Conservation (phyloP, 805 yeast genomes). For the Starmerella bombicola region DNA sequence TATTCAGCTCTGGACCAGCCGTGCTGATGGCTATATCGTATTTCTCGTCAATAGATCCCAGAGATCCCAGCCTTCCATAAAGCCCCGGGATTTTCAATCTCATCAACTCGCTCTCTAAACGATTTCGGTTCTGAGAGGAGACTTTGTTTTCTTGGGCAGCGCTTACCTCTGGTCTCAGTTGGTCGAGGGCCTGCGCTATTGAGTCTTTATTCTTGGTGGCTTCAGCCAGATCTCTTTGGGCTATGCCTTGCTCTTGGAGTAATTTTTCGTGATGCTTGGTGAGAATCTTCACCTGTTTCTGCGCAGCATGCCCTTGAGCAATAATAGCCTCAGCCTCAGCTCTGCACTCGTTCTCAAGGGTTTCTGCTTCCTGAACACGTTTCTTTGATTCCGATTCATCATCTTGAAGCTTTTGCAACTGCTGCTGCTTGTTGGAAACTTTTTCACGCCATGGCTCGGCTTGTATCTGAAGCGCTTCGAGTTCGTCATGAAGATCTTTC, state of each 20-base stretch:
- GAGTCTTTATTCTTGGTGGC: slow-evolving; percentile 26
- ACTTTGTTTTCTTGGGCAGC: slow-evolving; percentile 47
- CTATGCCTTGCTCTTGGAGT: slow-evolving; percentile 33
- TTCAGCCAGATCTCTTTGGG: not conserved
- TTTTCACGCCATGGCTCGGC: slow-evolving; percentile 75
- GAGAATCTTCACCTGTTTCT: slow-evolving; percentile 30
- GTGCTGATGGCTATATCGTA: slow-evolving; percentile 92
- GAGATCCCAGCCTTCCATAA: slow-evolving; percentile 79
- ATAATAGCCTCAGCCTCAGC: slow-evolving; percentile 35
- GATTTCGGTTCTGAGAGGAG: slow-evolving; percentile 52
- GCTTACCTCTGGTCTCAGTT: slow-evolving; percentile 42
- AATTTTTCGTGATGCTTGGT: slow-evolving; percentile 22
- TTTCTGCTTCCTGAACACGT: slow-evolving; percentile 46
- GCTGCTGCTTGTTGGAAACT: slow-evolving; percentile 34
- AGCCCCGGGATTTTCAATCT: slow-evolving; percentile 68
- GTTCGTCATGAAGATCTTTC: slow-evolving; percentile 48
- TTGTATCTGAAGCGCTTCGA: slow-evolving; percentile 48
- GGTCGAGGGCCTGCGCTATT: slow-evolving; percentile 28
- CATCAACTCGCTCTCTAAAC: slow-evolving; percentile 56
- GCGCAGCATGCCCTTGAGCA: slow-evolving; percentile 21
- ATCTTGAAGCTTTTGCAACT: slow-evolving; percentile 47
- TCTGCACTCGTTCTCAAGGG: slow-evolving; percentile 34
- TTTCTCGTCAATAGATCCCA: slow-evolving; percentile 78
- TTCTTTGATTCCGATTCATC: slow-evolving; percentile 53
- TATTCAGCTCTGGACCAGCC: slow-evolving; percentile 82